Percentiles rank a stretch among this genome's conserved stretches.
Evolutionary conservation across 257 asterid genomes (phyloP).

Genomic region (Misopates orontium): DNA sequence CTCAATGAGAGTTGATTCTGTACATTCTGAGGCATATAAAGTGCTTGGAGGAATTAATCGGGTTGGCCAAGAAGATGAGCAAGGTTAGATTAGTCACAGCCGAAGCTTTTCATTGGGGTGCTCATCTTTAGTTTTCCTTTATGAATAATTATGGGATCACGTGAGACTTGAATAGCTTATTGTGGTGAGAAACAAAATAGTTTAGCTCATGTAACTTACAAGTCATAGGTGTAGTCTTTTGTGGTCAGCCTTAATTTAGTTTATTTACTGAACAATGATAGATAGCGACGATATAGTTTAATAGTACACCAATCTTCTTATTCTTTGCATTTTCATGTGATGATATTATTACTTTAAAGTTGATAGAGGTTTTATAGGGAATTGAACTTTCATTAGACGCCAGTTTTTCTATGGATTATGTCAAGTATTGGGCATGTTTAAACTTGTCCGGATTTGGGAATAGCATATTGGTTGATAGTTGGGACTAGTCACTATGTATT

Average conservation of each 20-base stretch:
- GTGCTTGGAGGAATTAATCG: slow-evolving; percentile 97
- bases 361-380: too few species aligned
- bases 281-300: background rate
- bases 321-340: background rate
- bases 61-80: slow-evolving; percentile 79
- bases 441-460: too few species aligned
- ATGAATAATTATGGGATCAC: background rate
- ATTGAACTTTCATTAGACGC: too few species aligned
- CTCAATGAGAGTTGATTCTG: slow-evolving; percentile 95
- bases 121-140: background rate
- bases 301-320: background rate
- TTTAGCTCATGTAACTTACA: background rate
- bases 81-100: slow-evolving; percentile 45
- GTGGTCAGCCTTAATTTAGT: slow-evolving; percentile 1
- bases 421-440: too few species aligned
- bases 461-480: too few species aligned
- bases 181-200: background rate
- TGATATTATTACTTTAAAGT: too few species aligned
- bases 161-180: slow-evolving; percentile 1
- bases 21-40: slow-evolving; percentile 94
- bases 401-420: too few species aligned
- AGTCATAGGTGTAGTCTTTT: background rate
- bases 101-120: slow-evolving; percentile 6
- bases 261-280: background rate
- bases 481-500: too few species aligned